Evolutionary conservation across 805 yeast genomes (phyloP).

Genomic region (Metschnikowia continentalis): DNA sequence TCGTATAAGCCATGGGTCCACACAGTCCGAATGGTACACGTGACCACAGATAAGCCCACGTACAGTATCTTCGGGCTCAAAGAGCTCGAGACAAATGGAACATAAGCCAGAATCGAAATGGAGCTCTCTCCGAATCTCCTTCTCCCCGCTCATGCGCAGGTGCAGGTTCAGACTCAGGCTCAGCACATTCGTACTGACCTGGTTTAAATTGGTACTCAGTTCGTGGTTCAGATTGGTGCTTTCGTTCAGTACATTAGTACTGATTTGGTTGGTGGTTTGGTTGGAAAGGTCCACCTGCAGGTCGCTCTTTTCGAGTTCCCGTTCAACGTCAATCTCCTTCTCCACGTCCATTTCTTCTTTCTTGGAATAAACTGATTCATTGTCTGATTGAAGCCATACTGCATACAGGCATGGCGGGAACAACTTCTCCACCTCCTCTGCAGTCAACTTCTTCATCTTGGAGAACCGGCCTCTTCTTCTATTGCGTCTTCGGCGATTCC

Average conservation of each 20-base stretch:
- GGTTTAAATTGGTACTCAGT: too few relatives aligned
- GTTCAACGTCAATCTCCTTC: neutral
- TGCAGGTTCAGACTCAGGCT: neutral
- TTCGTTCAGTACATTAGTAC: neutral
- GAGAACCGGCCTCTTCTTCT: conserved; percentile 36
- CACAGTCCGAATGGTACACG: conserved; percentile 73
- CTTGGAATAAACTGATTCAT: conserved; percentile 3
- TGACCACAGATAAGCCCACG: conserved; percentile 80
- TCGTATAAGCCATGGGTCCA: conserved; percentile 76
- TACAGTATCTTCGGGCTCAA: conserved; percentile 59
- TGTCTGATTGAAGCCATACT: conserved; percentile 54
- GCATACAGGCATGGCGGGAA: conserved; percentile 56
- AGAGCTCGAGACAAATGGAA: conserved; percentile 70
- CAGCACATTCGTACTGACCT: neutral
- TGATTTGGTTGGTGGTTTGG: neutral
- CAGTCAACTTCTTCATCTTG: conserved; percentile 49
- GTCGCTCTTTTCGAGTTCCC: neutral
- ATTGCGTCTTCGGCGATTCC: conserved; percentile 29
- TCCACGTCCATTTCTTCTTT: neutral
- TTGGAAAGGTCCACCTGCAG: neutral
- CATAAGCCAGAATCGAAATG: conserved; percentile 68
- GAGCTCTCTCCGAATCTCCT: conserved; percentile 17
- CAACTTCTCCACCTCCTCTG: conserved; percentile 53
- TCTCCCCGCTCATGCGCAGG: neutral
- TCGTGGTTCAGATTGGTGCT: too few relatives aligned